Percentiles rank a stretch among this genome's conserved stretches.
phyloP scores from a whole-genome alignment of 768 basidiomycete genomes.

The Cystobasidium onofrii region DNA sequence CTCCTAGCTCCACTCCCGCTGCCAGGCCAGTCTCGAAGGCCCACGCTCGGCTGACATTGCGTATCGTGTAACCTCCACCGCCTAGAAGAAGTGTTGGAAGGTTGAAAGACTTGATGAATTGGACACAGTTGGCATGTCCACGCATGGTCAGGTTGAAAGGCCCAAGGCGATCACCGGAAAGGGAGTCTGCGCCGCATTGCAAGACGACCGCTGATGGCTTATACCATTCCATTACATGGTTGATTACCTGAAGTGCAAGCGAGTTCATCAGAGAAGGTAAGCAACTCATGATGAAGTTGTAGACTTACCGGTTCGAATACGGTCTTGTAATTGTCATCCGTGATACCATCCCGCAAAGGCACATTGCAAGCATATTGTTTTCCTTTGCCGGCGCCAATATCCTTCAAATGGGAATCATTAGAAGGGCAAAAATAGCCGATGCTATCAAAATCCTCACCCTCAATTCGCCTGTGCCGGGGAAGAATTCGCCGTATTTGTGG shows the following conservation, averaged over 20 bases:
- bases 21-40: constrained; percentile 96
- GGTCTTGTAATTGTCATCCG: constrained; percentile 85
- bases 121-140: constrained; percentile 96
- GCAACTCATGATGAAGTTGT: neutral
- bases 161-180: constrained; percentile 92
- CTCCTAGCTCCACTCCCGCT: constrained; percentile 86
- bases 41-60: constrained; percentile 93
- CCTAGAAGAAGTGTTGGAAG: constrained; percentile 88
- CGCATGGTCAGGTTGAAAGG: constrained; percentile 94
- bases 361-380: constrained; percentile 92
- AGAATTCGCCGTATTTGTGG: constrained; percentile 98
- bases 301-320: constrained; percentile 83
- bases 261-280: neutral
- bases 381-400: constrained; percentile 86
- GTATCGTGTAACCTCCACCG: constrained; percentile 97
- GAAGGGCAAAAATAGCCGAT: neutral
- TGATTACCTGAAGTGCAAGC: constrained; percentile 61
- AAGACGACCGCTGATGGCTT: constrained; percentile 89
- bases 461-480: constrained; percentile 96
- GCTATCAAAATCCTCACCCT: constrained; percentile 53
- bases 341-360: constrained; percentile 86
- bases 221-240: constrained; percentile 86
- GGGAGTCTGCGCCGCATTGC: constrained; percentile 93
- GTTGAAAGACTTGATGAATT: constrained; percentile 92
- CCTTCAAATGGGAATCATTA: constrained; percentile 50